Percentiles rank a stretch among this genome's conserved stretches.
Conservation (phyloP, 176 grass and related monocot species). For the maize (Zea mays) region DNA sequence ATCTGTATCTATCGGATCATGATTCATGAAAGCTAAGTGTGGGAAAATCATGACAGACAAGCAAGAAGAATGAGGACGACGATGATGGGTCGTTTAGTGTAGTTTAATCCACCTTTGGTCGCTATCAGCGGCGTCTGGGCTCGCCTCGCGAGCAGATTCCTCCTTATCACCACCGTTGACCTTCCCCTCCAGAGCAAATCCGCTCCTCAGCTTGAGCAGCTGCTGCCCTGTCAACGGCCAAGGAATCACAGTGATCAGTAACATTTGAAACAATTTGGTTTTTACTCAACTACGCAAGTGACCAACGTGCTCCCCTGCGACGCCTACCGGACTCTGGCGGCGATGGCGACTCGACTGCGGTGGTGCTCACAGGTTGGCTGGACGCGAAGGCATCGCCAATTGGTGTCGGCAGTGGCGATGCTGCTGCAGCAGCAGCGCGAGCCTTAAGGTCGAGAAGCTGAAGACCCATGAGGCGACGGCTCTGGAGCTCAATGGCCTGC, state of each 20-base stretch:
- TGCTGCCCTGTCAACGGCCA: constrained; percentile 47
- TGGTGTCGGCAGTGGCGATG: background rate
- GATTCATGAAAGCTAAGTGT: background rate
- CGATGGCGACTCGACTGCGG: constrained; percentile 22
- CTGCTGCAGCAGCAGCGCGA: background rate
- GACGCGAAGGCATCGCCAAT: constrained; percentile 17
- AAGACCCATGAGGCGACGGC: constrained; percentile 54
- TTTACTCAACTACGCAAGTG: background rate
- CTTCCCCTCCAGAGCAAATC: constrained; percentile 36
- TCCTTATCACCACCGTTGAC: constrained; percentile 70
- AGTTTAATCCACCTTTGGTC: constrained; percentile 63
- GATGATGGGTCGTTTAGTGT: background rate
- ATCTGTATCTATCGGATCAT: constrained; percentile 18
- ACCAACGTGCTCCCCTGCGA: background rate
- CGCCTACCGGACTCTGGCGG: constrained; percentile 29
- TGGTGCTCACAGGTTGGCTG: constrained; percentile 2
- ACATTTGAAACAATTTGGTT: background rate
- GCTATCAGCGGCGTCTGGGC: constrained; percentile 55
- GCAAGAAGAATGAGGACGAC: background rate
- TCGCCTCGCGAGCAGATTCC: constrained; percentile 58
- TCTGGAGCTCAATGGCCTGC: constrained; percentile 83
- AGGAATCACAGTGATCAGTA: constrained; percentile 30
- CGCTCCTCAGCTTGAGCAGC: constrained; percentile 17
- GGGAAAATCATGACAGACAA: constrained; percentile 8
- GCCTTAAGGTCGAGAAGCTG: constrained; percentile 60